phyloP scores from a whole-genome alignment of 2,329 filamentous ascomycete genomes.

The Beauveria scarabaeidicola region DNA sequence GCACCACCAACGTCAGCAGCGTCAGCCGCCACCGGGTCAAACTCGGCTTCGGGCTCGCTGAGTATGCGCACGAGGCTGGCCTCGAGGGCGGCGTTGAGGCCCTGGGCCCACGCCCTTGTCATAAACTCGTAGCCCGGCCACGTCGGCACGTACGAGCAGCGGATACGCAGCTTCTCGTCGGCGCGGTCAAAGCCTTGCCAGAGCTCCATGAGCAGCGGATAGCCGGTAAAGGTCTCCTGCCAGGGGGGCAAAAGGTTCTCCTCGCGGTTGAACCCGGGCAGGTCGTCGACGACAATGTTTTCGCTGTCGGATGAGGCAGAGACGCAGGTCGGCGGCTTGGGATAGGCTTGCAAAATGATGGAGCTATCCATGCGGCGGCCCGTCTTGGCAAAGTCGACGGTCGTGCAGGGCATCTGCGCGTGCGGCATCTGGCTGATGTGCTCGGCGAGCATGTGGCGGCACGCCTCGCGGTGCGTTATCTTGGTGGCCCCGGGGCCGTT shows the following conservation, averaged over 20 bases:
- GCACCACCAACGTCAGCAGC: background rate
- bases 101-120: conserved; percentile 6
- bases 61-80: conserved; percentile 8
- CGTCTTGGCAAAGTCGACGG: conserved; percentile 10
- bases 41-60: conserved; percentile 5
- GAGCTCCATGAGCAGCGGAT: conserved; percentile 8
- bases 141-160: conserved; percentile 4
- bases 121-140: conserved; percentile 11
- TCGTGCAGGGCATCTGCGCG: conserved; percentile 13
- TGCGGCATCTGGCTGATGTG: conserved; percentile 10
- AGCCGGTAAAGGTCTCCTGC: conserved; percentile 11
- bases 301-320: background rate
- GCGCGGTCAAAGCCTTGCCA: conserved; percentile 3
- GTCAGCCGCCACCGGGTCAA: background rate
- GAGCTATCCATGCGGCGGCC: conserved; percentile 11
- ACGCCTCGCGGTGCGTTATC: conserved; percentile 9
- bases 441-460: conserved; percentile 9
- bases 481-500: background rate
- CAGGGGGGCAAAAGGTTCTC: conserved; percentile 11
- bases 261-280: conserved; percentile 12
- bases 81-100: conserved; percentile 7
- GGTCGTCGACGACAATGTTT: background rate
- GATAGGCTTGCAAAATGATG: conserved; percentile 10
- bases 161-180: conserved; percentile 7
- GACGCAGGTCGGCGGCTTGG: background rate